Conservation (phyloP, 306 rosid genomes). For the Cucurbita argyrosperma region DNA sequence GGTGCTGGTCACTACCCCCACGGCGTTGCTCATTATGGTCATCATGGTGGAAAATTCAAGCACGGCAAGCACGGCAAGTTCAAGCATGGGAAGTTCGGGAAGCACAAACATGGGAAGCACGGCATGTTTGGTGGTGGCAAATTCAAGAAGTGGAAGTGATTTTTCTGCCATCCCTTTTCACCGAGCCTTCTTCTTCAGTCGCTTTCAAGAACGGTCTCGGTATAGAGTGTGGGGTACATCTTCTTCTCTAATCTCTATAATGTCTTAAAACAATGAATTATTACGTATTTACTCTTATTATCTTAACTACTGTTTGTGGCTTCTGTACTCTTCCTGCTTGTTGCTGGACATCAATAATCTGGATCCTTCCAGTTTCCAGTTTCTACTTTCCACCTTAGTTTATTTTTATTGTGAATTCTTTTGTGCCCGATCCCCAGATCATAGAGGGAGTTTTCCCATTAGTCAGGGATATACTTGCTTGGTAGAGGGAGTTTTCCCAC, state of each 20-base stretch:
- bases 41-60: conserved; percentile 9
- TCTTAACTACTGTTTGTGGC: neutral
- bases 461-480: too few species aligned
- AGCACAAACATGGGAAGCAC: conserved; percentile 13
- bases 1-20: neutral
- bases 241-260: neutral
- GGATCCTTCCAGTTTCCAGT: neutral
- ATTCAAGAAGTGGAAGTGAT: conserved; percentile 41
- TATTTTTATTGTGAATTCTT: neutral
- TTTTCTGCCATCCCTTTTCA: neutral
- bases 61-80: neutral
- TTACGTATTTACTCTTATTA: neutral
- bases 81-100: conserved; percentile 31
- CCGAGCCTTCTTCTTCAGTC: neutral
- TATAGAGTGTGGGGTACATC: neutral
- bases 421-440: too few species aligned
- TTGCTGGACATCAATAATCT: conserved; percentile 1
- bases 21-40: neutral
- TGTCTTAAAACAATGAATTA: neutral
- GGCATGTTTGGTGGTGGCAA: conserved; percentile 27
- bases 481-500: too few species aligned
- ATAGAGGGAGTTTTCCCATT: too few species aligned
- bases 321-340: neutral
- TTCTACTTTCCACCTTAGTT: neutral
- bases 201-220: neutral